Percentiles rank a stretch among this genome's conserved stretches.
Evolutionary conservation across 306 rosid species (phyloP).

Genomic region (Dalbergia cochinchinensis): DNA sequence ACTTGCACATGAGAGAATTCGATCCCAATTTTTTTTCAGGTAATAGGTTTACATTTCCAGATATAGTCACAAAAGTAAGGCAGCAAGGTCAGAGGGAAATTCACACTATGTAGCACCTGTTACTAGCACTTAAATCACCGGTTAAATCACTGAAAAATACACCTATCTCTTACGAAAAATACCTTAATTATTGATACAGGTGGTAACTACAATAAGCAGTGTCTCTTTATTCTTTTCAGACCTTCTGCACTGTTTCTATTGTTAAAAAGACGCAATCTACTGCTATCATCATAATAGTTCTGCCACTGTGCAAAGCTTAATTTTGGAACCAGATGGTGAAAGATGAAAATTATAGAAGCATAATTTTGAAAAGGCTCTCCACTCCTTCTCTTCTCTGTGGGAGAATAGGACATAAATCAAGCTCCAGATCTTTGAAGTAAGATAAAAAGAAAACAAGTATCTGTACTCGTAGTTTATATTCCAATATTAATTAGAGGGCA

Average conservation of each 20-base stretch:
- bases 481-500: not conserved
- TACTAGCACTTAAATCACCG: not conserved
- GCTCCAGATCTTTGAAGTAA: not conserved
- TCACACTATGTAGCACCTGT: not conserved
- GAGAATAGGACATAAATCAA: not conserved
- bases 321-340: not conserved
- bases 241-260: too few species aligned
- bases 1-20: too few species aligned
- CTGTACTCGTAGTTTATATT: not conserved
- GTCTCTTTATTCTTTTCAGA: not conserved
- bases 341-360: not conserved
- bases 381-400: not conserved
- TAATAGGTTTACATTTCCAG: not conserved
- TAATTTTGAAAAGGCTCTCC: not conserved
- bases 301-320: not conserved
- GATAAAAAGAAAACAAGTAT: slow-evolving; percentile 3
- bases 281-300: not conserved
- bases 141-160: not conserved
- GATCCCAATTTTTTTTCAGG: not conserved
- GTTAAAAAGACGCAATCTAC: not conserved
- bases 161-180: not conserved
- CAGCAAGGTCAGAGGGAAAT: too few species aligned
- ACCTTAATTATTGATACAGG: not conserved
- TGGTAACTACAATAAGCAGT: not conserved
- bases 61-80: too few species aligned